Base-by-base conservation (phyloP, 345 rosid genomes). In the Noccaea caerulescens region DNA sequence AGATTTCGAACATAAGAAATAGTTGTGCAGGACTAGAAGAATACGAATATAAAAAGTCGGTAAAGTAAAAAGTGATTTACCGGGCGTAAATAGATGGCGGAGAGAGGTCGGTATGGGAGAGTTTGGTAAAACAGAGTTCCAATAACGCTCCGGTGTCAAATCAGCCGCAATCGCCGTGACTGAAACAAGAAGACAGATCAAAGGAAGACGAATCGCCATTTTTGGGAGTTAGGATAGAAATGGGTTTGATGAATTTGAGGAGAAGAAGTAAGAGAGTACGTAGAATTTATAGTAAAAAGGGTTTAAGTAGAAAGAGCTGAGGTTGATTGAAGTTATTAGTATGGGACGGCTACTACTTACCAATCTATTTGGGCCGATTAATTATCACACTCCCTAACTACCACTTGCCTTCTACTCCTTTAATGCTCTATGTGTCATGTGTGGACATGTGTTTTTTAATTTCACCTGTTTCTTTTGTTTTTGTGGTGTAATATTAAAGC, bases 51-150 rank as follows among this genome's bases (percentile, higher is more conserved):
- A 41, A 63, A 41, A 63, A 63, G 13, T 36, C 4, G 27, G 51
- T 41, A 42, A 42, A 72, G 18, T 23, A 25, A 14, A 54, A 73
- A 33, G 10, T 18, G 9, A 3, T 23, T n/a, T 32, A 75, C 79
- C 79, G 1, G 23, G 8, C 0, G 45, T 68, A 61, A 75, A 55
- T 54, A 75, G 79, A 25, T 75, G 38, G 6, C 65, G 70, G 32
- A 75, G 79, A 69, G 79, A 75, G 68, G 69, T 75, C 0, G 79
- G 79, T 9, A 75, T 75, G 45, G 74, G 79, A 62, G 79, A 68
- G 58, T 69, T 55, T 46, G 79, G 79, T 69, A 75, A 75, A 41
- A 65, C 79, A 53, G 37, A 16, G 65, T 13, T 75, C 79, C 79
- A 75, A 69, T 75, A 75, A 75, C 79, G 79, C 45, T 68, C 74